Evolutionary conservation across 192 early-diverging fungal species (phyloP).

Genomic region (Haplosporangium gracile): DNA sequence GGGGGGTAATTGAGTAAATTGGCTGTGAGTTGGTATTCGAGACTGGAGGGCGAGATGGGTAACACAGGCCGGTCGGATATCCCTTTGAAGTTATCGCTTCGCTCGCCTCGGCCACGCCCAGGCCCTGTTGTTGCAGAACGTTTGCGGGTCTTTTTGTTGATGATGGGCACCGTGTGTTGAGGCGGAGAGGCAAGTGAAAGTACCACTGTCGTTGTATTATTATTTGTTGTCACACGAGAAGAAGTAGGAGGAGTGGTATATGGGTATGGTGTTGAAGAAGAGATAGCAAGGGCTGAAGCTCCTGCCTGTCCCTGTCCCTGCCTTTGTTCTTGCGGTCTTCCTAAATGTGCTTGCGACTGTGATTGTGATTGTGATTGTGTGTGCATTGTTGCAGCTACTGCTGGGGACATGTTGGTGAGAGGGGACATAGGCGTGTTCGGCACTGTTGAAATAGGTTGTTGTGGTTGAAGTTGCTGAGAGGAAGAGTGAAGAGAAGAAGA

Average conservation of each 20-base stretch:
- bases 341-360: too few species aligned
- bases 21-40: slow-evolving; percentile 52
- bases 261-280: not conserved
- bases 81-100: not conserved
- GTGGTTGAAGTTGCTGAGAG: not conserved
- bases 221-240: too few species aligned
- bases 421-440: not conserved
- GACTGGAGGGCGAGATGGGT: slow-evolving; percentile 46
- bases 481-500: not conserved
- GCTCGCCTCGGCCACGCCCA: not conserved
- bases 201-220: not conserved
- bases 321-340: too few species aligned
- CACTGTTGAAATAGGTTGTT: not conserved
- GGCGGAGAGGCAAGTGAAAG: not conserved
- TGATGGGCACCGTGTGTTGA: slow-evolving; percentile 1
- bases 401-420: slow-evolving; percentile 6
- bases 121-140: not conserved
- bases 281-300: not conserved
- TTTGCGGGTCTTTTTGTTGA: slow-evolving; percentile 12
- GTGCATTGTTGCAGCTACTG: not conserved
- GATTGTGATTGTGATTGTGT: not conserved
- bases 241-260: not conserved
- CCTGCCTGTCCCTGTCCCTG: too few species aligned
- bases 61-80: slow-evolving; percentile 7
- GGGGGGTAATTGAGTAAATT: slow-evolving; percentile 21